Percentiles rank a stretch among this genome's conserved stretches.
Conservation (phyloP, 2,329 filamentous ascomycete genomes). For the Diplodia sapinea region DNA sequence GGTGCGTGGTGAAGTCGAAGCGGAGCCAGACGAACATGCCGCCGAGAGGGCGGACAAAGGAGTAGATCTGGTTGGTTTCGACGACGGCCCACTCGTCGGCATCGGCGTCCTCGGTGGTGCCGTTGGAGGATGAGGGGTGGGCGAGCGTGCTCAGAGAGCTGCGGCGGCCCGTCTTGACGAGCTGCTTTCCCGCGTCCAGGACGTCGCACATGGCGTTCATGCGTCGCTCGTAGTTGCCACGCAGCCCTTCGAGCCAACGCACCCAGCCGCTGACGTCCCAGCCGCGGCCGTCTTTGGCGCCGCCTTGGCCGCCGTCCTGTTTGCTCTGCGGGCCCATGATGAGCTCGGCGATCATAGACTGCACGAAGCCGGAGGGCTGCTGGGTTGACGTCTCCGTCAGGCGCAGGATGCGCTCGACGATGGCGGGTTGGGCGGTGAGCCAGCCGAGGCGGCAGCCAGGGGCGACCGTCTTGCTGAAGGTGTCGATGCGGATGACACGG, state of each 20-base stretch:
- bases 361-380: conserved; percentile 88
- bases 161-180: conserved; percentile 66
- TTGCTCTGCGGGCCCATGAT: conserved; percentile 72
- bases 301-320: conserved; percentile 53
- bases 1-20: conserved; percentile 74
- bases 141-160: conserved; percentile 39
- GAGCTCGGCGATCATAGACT: conserved; percentile 78
- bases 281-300: conserved; percentile 60
- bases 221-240: conserved; percentile 81
- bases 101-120: conserved; percentile 33
- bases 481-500: conserved; percentile 86
- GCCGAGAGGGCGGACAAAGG: conserved; percentile 79
- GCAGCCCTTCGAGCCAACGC: conserved; percentile 84
- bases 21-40: conserved; percentile 93
- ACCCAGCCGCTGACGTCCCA: conserved; percentile 90
- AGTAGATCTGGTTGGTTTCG: conserved; percentile 74
- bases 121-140: conserved; percentile 40
- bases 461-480: conserved; percentile 91
- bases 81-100: conserved; percentile 73
- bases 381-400: conserved; percentile 81
- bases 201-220: conserved; percentile 80
- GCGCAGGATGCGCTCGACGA: conserved; percentile 75
- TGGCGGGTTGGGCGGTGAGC: conserved; percentile 81
- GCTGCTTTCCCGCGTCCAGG: conserved; percentile 70
- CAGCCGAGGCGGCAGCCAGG: conserved; percentile 90